Evolutionary conservation across 805 yeast species (phyloP).

Genomic region (Ogataea nitratoaversa): DNA sequence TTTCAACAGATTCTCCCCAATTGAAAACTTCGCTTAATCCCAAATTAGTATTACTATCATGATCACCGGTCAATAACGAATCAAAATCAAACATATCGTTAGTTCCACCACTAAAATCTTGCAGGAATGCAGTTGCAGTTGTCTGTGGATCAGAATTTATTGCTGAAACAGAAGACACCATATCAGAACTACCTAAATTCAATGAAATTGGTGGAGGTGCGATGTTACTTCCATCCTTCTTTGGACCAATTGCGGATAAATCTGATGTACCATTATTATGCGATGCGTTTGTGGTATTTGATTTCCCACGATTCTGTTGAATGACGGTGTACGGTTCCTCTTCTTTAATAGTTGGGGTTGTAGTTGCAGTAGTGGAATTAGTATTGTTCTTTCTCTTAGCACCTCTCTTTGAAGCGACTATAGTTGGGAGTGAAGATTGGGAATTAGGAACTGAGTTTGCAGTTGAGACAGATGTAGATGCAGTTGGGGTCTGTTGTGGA

Average conservation of each 20-base stretch:
- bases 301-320: not conserved
- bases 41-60: conserved; percentile 29
- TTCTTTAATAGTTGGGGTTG: conserved; percentile 26
- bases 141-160: conserved; percentile 10
- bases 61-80: conserved; percentile 39
- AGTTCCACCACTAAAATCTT: conserved; percentile 33
- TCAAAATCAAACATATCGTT: conserved; percentile 41
- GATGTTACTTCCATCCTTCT: not conserved
- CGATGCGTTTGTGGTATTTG: not conserved
- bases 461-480: conserved; percentile 1
- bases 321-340: conserved; percentile 19
- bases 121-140: conserved; percentile 18
- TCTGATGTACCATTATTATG: not conserved
- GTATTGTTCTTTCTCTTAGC: conserved; percentile 14
- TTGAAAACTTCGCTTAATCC: conserved; percentile 32
- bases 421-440: conserved; percentile 4
- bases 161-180: not conserved
- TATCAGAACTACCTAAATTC: not conserved
- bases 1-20: conserved; percentile 42
- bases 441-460: not conserved
- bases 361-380: conserved; percentile 15
- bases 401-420: conserved; percentile 15
- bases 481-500: conserved; percentile 16
- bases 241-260: not conserved
- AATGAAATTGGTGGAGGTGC: not conserved